These are phyloP conservation scores for Avicennia marina DNA, from an alignment of 257 asterid species.

Conservation along the genomic window DNA sequence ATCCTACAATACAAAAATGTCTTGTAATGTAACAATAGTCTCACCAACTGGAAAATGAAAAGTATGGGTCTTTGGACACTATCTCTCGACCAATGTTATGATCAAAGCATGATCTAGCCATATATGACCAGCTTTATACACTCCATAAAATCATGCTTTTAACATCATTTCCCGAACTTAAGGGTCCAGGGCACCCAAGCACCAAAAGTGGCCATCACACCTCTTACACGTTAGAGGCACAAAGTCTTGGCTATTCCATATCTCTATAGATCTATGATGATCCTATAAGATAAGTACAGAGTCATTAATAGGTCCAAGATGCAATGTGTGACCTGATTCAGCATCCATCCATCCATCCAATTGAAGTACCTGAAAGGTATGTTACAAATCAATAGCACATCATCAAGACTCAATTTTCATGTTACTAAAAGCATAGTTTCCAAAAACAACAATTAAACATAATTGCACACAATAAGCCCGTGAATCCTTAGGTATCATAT, in stretches of 20 bases:
- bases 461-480: no score
- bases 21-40: conserved; percentile 68
- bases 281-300: conserved; percentile 64
- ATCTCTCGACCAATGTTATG: conserved; percentile 73
- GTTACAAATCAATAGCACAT: background rate
- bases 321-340: conserved; percentile 46
- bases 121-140: conserved; percentile 72
- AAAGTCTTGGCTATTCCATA: conserved; percentile 73
- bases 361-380: background rate
- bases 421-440: background rate
- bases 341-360: conserved; percentile 34
- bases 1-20: conserved; percentile 71
- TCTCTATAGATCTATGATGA: conserved; percentile 68
- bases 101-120: conserved; percentile 76
- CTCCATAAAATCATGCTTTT: conserved; percentile 78
- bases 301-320: conserved; percentile 74
- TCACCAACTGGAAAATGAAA: conserved; percentile 80
- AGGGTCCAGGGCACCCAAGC: conserved; percentile 61
- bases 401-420: background rate
- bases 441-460: background rate
- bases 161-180: conserved; percentile 61
- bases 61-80: conserved; percentile 86
- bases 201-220: conserved; percentile 87
- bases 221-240: conserved; percentile 78
- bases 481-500: no score